Evolutionary conservation across 176 grass and related monocot species (phyloP).

Genomic region (Cenchrus americanus): DNA sequence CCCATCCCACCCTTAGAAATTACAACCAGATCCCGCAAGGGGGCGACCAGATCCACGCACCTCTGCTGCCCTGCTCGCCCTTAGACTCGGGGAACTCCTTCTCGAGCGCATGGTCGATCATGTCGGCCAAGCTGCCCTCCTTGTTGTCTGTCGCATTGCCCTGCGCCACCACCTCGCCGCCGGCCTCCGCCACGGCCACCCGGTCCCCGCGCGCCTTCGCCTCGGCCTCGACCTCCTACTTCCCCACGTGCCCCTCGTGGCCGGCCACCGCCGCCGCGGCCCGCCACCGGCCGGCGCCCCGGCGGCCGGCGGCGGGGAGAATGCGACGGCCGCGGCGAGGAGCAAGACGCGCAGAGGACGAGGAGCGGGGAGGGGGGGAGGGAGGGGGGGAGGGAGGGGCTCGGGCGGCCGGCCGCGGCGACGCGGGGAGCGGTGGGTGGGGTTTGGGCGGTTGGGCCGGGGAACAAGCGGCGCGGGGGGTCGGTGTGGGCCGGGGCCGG

Average conservation of each 20-base stretch:
- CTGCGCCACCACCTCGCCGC: constrained; percentile 37
- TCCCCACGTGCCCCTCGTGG: constrained; percentile 30
- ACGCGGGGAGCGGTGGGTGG: constrained; percentile 36
- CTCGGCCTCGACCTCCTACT: constrained; percentile 28
- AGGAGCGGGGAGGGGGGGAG: no score
- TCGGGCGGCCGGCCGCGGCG: constrained; percentile 33
- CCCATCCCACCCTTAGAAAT: no score
- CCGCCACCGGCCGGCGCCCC: constrained; percentile 14
- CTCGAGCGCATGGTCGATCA: constrained; percentile 97
- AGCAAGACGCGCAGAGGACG: constrained; percentile 33
- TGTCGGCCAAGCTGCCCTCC: constrained; percentile 85
- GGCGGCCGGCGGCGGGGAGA: background rate
- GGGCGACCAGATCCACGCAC: constrained; percentile 64
- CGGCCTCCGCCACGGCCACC: constrained; percentile 32
- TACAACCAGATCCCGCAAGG: constrained; percentile 43
- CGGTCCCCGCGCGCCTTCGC: constrained; percentile 30
- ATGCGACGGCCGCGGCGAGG: constrained; percentile 39
- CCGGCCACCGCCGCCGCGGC: constrained; percentile 9
- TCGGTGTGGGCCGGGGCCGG: constrained; percentile 7
- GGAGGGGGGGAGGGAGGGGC: no score
- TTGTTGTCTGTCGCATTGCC: constrained; percentile 61
- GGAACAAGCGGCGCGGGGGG: background rate
- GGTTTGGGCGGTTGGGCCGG: background rate
- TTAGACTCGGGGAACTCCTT: constrained; percentile 97
- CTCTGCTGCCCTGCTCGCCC: constrained; percentile 85